phyloP scores from a whole-genome alignment of 805 yeast species.

The Ogataea glucozyma region DNA sequence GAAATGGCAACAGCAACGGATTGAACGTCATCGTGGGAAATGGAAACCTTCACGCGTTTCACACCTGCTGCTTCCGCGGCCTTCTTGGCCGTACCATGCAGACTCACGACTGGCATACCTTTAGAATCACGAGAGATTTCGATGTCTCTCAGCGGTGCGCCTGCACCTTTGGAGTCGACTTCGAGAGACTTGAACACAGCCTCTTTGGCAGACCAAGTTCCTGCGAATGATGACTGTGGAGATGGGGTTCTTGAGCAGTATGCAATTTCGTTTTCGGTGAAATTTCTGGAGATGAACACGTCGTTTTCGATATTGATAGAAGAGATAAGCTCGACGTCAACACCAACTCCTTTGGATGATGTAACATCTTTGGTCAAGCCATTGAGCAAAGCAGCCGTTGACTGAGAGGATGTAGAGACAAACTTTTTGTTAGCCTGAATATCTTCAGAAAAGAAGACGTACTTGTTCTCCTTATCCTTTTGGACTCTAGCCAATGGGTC shows the following conservation, averaged over 20 bases:
- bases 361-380: constrained; percentile 49
- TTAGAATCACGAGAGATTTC: constrained; percentile 73
- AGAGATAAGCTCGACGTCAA: constrained; percentile 88
- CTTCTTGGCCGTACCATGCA: constrained; percentile 72
- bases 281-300: constrained; percentile 90
- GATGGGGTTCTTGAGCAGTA: constrained; percentile 76
- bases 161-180: constrained; percentile 88
- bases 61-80: constrained; percentile 76
- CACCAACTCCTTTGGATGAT: constrained; percentile 80
- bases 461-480: constrained; percentile 36
- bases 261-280: constrained; percentile 74
- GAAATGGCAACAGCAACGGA: constrained; percentile 95
- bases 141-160: constrained; percentile 89
- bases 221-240: constrained; percentile 90
- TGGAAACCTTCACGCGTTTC: constrained; percentile 75
- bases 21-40: constrained; percentile 95
- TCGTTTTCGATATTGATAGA: constrained; percentile 84
- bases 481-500: constrained; percentile 89
- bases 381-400: constrained; percentile 65
- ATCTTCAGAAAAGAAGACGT: constrained; percentile 49
- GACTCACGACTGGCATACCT: constrained; percentile 80
- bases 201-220: constrained; percentile 99
- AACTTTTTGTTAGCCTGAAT: constrained; percentile 48
- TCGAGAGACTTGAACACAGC: constrained; percentile 97
- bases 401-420: constrained; percentile 48